Evolutionary conservation across 2,329 filamentous ascomycete species (phyloP).

Genomic region (Talaromyces pinophilus): DNA sequence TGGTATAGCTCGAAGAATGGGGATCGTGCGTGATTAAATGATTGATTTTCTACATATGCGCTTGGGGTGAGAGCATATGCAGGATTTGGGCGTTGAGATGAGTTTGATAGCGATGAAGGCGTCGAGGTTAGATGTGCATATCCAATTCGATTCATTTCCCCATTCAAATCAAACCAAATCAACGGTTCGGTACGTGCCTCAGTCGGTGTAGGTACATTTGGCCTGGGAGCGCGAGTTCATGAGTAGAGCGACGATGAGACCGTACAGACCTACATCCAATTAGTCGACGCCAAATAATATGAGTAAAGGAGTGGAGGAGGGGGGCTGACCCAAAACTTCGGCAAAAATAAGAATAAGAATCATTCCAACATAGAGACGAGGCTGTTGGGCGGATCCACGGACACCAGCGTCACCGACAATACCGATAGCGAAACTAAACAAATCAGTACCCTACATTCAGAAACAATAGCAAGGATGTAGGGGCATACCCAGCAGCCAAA

Average conservation of each 20-base stretch:
- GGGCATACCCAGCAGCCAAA: constrained; percentile 66
- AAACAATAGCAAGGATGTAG: neutral
- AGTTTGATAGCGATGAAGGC: neutral
- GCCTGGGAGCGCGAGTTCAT: constrained; percentile 94
- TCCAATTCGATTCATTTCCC: neutral
- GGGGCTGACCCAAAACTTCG: constrained; percentile 84
- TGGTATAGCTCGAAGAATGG: neutral
- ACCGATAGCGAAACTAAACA: constrained; percentile 73
- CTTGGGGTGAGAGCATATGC: neutral
- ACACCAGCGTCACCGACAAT: constrained; percentile 67
- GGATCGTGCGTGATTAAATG: neutral
- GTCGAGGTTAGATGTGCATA: neutral
- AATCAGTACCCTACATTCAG: constrained; percentile 21
- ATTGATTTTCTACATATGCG: neutral
- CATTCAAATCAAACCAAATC: neutral
- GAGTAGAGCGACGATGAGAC: constrained; percentile 95
- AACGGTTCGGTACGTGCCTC: neutral
- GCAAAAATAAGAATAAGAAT: constrained; percentile 99
- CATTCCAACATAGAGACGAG: constrained; percentile 86
- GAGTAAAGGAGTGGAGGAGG: neutral
- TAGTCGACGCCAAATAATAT: constrained; percentile 16
- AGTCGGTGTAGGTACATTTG: constrained; percentile 57
- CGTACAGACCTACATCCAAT: constrained; percentile 78
- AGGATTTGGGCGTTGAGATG: neutral
- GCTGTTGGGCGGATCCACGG: constrained; percentile 55